Percentiles rank a stretch among this genome's conserved stretches.
Conservation (phyloP, 176 grass and related monocot species). For the Juncus effusus region DNA sequence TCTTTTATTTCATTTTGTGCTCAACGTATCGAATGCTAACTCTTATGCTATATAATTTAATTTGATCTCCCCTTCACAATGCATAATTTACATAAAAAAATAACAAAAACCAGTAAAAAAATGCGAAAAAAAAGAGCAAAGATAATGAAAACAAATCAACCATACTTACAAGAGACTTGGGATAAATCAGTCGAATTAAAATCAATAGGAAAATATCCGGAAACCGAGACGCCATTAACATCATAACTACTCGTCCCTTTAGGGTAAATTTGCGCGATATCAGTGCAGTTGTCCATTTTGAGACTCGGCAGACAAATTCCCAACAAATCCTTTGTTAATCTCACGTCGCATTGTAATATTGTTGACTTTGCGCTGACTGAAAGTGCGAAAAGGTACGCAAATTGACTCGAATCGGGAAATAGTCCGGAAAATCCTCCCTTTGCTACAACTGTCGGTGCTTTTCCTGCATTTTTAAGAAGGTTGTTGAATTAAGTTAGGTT, state of each 20-base stretch:
- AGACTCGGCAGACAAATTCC: constrained; percentile 69
- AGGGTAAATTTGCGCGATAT: constrained; percentile 32
- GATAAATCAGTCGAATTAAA: constrained; percentile 41
- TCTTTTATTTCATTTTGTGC: no score
- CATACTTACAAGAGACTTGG: constrained; percentile 46
- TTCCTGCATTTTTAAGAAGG: constrained; percentile 36
- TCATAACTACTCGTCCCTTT: constrained; percentile 38
- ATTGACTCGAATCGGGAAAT: constrained; percentile 68
- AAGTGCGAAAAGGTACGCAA: constrained; percentile 38
- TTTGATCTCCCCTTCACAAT: background rate
- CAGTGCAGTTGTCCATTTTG: constrained; percentile 68
- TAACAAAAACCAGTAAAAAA: no score
- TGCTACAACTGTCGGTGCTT: constrained; percentile 58
- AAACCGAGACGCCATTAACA: constrained; percentile 47
- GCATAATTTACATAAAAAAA: constrained; percentile 9
- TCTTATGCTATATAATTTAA: background rate
- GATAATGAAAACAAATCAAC: background rate
- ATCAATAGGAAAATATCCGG: constrained; percentile 74
- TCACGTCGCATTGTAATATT: constrained; percentile 66
- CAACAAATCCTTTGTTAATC: constrained; percentile 60
- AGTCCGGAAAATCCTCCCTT: constrained; percentile 82
- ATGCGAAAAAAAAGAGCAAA: background rate
- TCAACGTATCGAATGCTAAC: no score
- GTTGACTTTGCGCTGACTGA: constrained; percentile 38
- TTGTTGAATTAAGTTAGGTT: constrained; percentile 6